phyloP scores from a whole-genome alignment of 2,329 filamentous ascomycete genomes.

The Phaeomoniella chlamydospora region DNA sequence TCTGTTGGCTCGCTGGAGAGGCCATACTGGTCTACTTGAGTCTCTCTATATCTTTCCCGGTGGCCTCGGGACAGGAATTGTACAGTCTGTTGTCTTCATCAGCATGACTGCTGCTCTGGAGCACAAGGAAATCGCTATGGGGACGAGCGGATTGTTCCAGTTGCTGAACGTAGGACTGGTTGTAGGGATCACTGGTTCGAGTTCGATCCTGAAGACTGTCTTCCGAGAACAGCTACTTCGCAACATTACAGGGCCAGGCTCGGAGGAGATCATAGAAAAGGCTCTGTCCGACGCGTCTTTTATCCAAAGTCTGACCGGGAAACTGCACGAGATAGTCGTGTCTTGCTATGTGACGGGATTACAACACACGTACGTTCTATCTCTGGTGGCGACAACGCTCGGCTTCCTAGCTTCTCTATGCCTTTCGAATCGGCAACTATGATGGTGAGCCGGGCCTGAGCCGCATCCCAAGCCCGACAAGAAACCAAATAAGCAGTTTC shows the following conservation, averaged over 20 bases:
- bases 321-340: background rate
- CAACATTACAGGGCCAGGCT: background rate
- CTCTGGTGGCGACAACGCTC: too few species aligned
- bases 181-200: slow-evolving; percentile 4
- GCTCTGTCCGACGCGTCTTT: background rate
- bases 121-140: slow-evolving; percentile 32
- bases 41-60: slow-evolving; percentile 46
- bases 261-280: background rate
- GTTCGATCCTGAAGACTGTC: slow-evolving; percentile 3
- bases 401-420: too few species aligned
- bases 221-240: slow-evolving; percentile 2
- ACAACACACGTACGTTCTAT: background rate
- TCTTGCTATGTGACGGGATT: background rate
- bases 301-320: background rate
- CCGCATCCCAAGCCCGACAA: too few species aligned
- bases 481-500: too few species aligned
- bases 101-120: slow-evolving; percentile 32
- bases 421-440: too few species aligned
- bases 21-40: slow-evolving; percentile 39
- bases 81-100: slow-evolving; percentile 32
- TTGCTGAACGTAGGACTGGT: slow-evolving; percentile 5
- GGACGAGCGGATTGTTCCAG: slow-evolving; percentile 33
- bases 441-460: too few species aligned
- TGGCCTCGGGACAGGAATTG: slow-evolving; percentile 36
- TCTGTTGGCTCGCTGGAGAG: slow-evolving; percentile 43